These are phyloP conservation scores for Saccharomycopsis oosterbeekiorum DNA, from an alignment of 805 yeast genomes.

Conservation along the genomic window DNA sequence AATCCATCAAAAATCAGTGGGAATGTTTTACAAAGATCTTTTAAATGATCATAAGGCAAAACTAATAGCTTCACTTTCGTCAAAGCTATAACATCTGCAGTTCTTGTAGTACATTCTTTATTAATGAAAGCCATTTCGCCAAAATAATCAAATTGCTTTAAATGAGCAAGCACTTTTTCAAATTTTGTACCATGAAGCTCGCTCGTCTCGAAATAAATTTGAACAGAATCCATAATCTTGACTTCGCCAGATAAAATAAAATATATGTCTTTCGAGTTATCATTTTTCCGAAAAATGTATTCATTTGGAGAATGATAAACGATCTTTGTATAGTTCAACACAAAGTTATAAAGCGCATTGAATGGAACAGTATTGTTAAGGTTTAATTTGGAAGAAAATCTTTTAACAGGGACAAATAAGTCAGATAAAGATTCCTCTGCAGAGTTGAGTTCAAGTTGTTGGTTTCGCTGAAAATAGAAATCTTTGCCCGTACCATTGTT, in stretches of 20 bases:
- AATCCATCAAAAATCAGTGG: conserved; percentile 53
- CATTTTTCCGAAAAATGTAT: conserved; percentile 50
- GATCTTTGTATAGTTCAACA: neutral
- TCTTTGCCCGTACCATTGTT: neutral
- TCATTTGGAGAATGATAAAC: conserved; percentile 38
- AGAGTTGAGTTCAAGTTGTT: neutral
- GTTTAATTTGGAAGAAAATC: conserved; percentile 2
- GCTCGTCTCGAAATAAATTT: conserved; percentile 20
- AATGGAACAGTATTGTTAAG: conserved; percentile 2
- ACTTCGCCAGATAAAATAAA: conserved; percentile 62
- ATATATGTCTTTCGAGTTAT: conserved; percentile 52
- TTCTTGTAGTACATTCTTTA: conserved; percentile 27
- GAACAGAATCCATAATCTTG: conserved; percentile 44
- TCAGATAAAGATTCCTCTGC: conserved; percentile 1
- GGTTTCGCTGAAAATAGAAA: too few relatives aligned
- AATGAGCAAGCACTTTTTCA: conserved; percentile 43
- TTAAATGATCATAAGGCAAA: conserved; percentile 45
- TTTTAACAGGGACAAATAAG: conserved; percentile 1
- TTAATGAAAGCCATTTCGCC: conserved; percentile 69
- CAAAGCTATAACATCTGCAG: conserved; percentile 58
- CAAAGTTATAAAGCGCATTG: conserved; percentile 6
- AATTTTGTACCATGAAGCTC: conserved; percentile 20
- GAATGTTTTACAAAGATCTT: conserved; percentile 44
- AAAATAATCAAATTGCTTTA: conserved; percentile 55
- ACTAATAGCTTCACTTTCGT: conserved; percentile 51